Conservation (phyloP, 129 eudicot genomes). For the Chrysanthemum lavandulifolium region DNA sequence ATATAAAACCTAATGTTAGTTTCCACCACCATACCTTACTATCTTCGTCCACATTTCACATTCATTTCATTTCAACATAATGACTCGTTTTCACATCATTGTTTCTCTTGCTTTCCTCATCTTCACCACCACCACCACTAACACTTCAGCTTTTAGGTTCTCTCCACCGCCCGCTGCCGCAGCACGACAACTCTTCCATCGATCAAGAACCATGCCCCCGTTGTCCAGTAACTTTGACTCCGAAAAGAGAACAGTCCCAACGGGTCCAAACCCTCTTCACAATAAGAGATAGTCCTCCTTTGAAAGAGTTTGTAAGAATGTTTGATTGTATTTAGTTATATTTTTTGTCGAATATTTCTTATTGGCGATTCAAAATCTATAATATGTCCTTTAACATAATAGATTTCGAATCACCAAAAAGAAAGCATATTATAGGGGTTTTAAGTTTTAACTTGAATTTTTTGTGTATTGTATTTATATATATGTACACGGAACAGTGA, state of each 20-base stretch:
- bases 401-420: conserved; percentile 32
- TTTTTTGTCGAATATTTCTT: neutral
- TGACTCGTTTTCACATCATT: conserved; percentile 35
- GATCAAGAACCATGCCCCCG: conserved; percentile 30
- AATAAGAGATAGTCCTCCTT: conserved; percentile 27
- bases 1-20: conserved; percentile 31
- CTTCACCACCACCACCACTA: conserved; percentile 21
- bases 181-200: conserved; percentile 18
- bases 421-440: conserved; percentile 5
- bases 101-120: conserved; percentile 24
- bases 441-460: neutral
- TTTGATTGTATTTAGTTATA: neutral
- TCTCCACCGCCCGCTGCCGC: conserved; percentile 15
- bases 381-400: conserved; percentile 12
- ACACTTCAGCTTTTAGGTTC: conserved; percentile 12
- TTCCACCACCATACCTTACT: conserved; percentile 33
- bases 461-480: conserved; percentile 8
- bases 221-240: conserved; percentile 18
- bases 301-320: conserved; percentile 24
- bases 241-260: conserved; percentile 35
- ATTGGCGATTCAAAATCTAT: conserved; percentile 31
- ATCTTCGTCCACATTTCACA: conserved; percentile 20
- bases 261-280: conserved; percentile 43
- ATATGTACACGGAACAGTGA: neutral
- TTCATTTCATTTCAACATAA: conserved; percentile 22